A percentile compares a stretch with the other conserved stretches of the same genome.
Conservation (phyloP, 768 basidiomycete species). For the Suillus americanus region DNA sequence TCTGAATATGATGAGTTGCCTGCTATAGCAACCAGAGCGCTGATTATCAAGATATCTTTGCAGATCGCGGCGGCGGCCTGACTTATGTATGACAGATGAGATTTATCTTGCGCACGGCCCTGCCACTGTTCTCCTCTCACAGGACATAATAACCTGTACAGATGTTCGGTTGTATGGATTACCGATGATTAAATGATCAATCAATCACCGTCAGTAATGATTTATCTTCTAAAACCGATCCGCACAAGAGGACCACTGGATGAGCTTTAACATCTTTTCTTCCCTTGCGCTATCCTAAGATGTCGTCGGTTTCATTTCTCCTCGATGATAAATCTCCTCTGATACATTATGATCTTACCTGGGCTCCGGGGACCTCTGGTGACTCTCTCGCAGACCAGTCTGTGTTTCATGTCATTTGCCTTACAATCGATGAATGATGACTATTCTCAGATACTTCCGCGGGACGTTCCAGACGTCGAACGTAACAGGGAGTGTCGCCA, state of each 20-base stretch:
- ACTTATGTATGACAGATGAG: neutral
- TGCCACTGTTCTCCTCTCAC: neutral
- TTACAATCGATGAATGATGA: neutral
- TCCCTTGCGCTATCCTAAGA: slow-evolving; percentile 4
- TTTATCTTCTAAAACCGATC: neutral
- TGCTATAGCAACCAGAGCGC: neutral
- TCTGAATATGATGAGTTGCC: neutral
- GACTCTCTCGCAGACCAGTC: slow-evolving; percentile 20
- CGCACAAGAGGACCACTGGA: neutral
- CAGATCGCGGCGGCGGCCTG: neutral
- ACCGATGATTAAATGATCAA: neutral
- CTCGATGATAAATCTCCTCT: slow-evolving; percentile 35
- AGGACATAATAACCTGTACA: neutral
- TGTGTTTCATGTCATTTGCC: neutral
- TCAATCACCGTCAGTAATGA: neutral
- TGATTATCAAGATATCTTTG: neutral
- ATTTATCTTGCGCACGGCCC: neutral
- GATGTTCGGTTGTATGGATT: neutral
- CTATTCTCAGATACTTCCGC: slow-evolving; percentile 33
- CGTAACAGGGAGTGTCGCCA: slow-evolving; percentile 31
- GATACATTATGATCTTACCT: slow-evolving; percentile 26
- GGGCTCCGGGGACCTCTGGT: slow-evolving; percentile 18
- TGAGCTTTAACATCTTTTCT: neutral
- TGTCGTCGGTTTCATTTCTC: slow-evolving; percentile 26
- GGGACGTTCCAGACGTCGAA: slow-evolving; percentile 42